These are phyloP conservation scores for Yamadazyma dendronema DNA, from an alignment of 1,139 yeast species.

Conservation along the genomic window DNA sequence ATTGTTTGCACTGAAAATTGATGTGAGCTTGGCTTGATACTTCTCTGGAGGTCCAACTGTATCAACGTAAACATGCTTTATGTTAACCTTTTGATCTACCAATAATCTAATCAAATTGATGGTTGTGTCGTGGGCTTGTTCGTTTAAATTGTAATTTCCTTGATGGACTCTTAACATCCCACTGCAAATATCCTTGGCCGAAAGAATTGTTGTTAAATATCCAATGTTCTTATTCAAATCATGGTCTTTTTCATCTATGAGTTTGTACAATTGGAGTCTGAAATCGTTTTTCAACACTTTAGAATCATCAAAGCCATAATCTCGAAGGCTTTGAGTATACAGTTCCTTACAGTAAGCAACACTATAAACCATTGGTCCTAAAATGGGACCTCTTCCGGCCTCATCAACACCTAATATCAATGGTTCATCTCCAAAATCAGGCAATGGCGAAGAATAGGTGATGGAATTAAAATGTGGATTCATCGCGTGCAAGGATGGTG, in stretches of 20 bases:
- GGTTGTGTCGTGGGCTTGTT: constrained; percentile 95
- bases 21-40: constrained; percentile 73
- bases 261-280: constrained; percentile 59
- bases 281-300: constrained; percentile 76
- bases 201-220: constrained; percentile 82
- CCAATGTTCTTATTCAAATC: constrained; percentile 65
- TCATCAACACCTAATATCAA: constrained; percentile 88
- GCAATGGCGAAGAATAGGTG: constrained; percentile 36
- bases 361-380: constrained; percentile 97
- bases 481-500: constrained; percentile 31
- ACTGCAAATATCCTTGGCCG: constrained; percentile 81
- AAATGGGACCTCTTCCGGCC: constrained; percentile 97
- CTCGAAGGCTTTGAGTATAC: constrained; percentile 52
- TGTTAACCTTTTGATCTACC: constrained; percentile 56
- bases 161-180: constrained; percentile 75
- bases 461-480: constrained; percentile 28
- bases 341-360: constrained; percentile 67
- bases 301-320: constrained; percentile 88
- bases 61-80: constrained; percentile 79
- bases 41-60: constrained; percentile 94
- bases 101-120: constrained; percentile 68
- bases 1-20: constrained; percentile 55
- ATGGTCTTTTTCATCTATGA: constrained; percentile 48
- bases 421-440: constrained; percentile 18
- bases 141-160: constrained; percentile 76